Evolutionary conservation across 2,329 filamentous ascomycete species (phyloP).

Genomic region (Cladosporium sp.): DNA sequence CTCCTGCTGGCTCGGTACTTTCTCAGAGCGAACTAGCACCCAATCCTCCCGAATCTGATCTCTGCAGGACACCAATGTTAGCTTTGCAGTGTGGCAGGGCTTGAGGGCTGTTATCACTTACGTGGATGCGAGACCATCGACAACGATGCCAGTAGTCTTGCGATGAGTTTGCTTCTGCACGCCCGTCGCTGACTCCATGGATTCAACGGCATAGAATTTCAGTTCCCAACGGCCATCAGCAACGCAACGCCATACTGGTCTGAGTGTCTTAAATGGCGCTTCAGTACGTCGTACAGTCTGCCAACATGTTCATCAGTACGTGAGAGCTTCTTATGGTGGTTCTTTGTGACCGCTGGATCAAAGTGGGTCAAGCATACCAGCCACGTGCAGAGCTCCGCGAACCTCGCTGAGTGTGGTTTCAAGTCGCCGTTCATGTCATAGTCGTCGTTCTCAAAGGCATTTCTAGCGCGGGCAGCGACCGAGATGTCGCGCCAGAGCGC

Average conservation of each 20-base stretch:
- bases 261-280: constrained; percentile 1
- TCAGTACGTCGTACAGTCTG: not conserved
- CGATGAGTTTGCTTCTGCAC: not conserved
- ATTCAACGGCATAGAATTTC: not conserved
- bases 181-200: not conserved
- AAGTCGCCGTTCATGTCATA: constrained; percentile 1
- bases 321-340: not conserved
- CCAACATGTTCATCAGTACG: not conserved
- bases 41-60: not conserved
- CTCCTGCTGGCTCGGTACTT: not conserved
- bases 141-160: not conserved
- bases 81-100: not conserved
- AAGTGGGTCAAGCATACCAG: constrained; percentile 2
- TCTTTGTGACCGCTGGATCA: not conserved
- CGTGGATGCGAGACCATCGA: not conserved
- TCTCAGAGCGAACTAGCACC: constrained; percentile 3
- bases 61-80: not conserved
- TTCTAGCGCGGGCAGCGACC: not conserved
- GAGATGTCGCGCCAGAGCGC: constrained; percentile 4
- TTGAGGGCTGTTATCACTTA: not conserved
- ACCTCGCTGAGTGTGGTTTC: not conserved
- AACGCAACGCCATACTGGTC: constrained; percentile 1
- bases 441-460: not conserved
- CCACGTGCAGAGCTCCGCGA: constrained; percentile 5
- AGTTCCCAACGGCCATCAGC: constrained; percentile 1